phyloP scores from a whole-genome alignment of 1,139 yeast species.

The Zygoascus sp. region DNA sequence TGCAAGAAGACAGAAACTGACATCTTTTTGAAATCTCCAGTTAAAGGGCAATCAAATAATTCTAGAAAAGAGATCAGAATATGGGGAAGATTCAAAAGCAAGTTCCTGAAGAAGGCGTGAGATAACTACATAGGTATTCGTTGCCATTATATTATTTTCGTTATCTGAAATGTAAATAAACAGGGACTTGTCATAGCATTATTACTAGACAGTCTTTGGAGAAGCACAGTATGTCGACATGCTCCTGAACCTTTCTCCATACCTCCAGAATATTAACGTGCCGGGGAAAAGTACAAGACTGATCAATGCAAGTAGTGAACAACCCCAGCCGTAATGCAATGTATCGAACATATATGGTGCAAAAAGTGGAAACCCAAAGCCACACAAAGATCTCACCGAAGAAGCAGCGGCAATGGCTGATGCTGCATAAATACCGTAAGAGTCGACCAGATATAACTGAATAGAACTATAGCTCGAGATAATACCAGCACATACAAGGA shows the following conservation, averaged over 20 bases:
- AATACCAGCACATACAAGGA: constrained; percentile 50
- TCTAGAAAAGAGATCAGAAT: not conserved
- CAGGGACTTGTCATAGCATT: too few relatives aligned
- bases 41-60: too few relatives aligned
- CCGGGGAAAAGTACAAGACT: constrained; percentile 48
- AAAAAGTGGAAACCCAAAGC: constrained; percentile 45
- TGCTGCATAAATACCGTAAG: constrained; percentile 60
- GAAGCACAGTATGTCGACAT: constrained; percentile 16
- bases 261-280: constrained; percentile 47
- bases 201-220: not conserved
- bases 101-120: not conserved
- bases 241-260: constrained; percentile 46
- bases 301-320: constrained; percentile 48
- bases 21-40: too few relatives aligned
- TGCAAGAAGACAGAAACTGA: too few relatives aligned
- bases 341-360: constrained; percentile 32
- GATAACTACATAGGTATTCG: too few relatives aligned
- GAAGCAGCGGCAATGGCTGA: constrained; percentile 55
- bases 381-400: constrained; percentile 53
- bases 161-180: too few relatives aligned
- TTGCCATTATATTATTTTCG: too few relatives aligned
- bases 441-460: constrained; percentile 56
- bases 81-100: not conserved
- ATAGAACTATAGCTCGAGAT: constrained; percentile 53
- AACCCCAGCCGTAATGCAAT: constrained; percentile 61